A percentile compares a stretch with the other conserved stretches of the same genome.
phyloP scores from a whole-genome alignment of 2,329 filamentous ascomycete species.

The Phaeoacremonium minimum region DNA sequence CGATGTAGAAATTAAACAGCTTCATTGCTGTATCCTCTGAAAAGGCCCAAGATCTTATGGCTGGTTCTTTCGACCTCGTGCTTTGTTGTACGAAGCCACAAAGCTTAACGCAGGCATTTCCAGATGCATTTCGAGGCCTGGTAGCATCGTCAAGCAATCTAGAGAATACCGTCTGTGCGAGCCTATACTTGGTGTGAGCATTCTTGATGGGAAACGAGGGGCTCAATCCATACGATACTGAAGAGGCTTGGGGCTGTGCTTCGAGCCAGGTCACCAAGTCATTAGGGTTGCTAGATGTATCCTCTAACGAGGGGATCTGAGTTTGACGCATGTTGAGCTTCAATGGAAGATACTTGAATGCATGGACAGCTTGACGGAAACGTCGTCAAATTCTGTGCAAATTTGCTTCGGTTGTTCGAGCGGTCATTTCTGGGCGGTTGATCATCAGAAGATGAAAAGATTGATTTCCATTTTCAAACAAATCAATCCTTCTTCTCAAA shows the following conservation, averaged over 20 bases:
- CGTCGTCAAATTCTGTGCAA: background rate
- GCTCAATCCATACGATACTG: conserved; percentile 4
- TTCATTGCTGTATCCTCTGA: conserved; percentile 39
- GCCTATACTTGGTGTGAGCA: background rate
- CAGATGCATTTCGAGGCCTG: conserved; percentile 50
- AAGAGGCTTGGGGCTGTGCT: conserved; percentile 9
- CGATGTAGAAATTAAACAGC: conserved; percentile 59
- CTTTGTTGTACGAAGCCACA: conserved; percentile 60
- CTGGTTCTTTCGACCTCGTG: conserved; percentile 40
- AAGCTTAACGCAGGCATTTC: conserved; percentile 54
- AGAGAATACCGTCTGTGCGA: conserved; percentile 37
- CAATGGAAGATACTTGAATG: background rate
- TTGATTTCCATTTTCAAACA: too few relatives aligned
- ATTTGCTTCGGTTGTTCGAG: background rate
- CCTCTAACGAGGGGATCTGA: conserved; percentile 13
- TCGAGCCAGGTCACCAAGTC: conserved; percentile 17
- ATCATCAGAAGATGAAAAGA: too few relatives aligned
- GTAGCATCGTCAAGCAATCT: conserved; percentile 43
- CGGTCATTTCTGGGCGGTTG: background rate
- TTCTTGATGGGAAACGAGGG: background rate
- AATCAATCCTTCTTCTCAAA: too few relatives aligned
- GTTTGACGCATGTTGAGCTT: conserved; percentile 5
- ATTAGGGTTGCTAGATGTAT: conserved; percentile 17
- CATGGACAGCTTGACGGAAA: background rate
- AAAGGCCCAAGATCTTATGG: conserved; percentile 46